phyloP scores from a whole-genome alignment of 108 stramenopile species.

The Aureococcus anophagefferens region DNA sequence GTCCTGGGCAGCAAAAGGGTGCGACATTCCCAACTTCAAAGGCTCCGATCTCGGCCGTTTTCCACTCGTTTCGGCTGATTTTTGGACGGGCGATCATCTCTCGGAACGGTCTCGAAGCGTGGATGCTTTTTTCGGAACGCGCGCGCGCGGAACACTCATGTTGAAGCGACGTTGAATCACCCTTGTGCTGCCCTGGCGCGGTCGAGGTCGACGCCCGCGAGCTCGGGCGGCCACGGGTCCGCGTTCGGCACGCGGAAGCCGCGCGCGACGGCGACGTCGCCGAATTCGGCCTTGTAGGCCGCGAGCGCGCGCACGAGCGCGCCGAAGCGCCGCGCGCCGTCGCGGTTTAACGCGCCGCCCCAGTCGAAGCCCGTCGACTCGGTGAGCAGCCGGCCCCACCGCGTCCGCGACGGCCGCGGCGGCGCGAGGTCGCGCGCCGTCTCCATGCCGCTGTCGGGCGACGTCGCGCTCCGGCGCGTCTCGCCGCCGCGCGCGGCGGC shows the following conservation, averaged over 20 bases:
- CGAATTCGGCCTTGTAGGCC: neutral
- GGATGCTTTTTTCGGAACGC: no score
- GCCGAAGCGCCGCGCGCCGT: neutral
- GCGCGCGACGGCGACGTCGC: neutral
- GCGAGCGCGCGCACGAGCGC: neutral
- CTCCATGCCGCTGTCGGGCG: neutral
- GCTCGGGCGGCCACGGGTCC: neutral
- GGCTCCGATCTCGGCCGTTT: no score
- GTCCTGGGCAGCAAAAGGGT: no score
- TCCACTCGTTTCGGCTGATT: no score
- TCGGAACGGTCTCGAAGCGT: no score
- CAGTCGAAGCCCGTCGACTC: neutral
- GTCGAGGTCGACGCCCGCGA: neutral
- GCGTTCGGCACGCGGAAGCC: neutral
- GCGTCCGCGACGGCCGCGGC: neutral
- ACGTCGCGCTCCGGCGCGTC: no score
- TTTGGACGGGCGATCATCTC: no score
- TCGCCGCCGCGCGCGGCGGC: neutral
- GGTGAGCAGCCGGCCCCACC: neutral
- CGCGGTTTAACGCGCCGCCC: neutral
- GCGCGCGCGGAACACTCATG: no score
- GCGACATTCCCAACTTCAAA: no score
- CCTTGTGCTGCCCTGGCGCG: no score
- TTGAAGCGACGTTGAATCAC: no score
- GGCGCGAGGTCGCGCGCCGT: neutral